Base-by-base conservation (phyloP, 1,139 yeast species). In the Spencermartinsiella ligniputridi region DNA sequence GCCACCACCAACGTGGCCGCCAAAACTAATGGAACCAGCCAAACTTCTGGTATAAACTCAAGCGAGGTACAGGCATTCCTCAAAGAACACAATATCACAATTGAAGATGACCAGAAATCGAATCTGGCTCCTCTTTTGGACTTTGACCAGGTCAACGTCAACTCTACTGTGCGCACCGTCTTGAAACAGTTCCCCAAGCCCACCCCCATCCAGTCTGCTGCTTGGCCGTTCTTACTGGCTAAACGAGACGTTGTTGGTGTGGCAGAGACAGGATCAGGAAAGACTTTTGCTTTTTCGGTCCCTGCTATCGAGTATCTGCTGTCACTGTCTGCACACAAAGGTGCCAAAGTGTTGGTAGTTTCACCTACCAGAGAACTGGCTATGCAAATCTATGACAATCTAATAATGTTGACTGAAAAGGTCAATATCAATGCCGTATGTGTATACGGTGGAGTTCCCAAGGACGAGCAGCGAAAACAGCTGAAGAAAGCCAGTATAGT, bases 341-440 rank as follows among this genome's bases (percentile, higher is more conserved):
- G 85, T 15, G 74, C 86, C 47, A 79, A 79, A 56, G 95, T 89
- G 3, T 74, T 94, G 51, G 88, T 86, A 50, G 82, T 92, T 44
- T 89, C 97, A 1, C 99, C 99, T 48, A 92, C 99, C 12, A 83
- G 99, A 72, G 99, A 92, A 68, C 75, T 92, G 61, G 97, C 98
- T 1, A 78, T 92, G 55, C 99, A 92, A 69, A 92, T 83, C 52
- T 84, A 81, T 63, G 97, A 90, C 62, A 89, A 88, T 66, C 72
- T 90, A 66, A 77, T 76, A 49, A 75, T 73, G 36, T 74, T 88
- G 54, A 81, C 94, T 22, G 74, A 73, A 35, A 75, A 74, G 37
- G 78, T 81, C 44, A 76, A 78, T 12, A 64, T 89, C 47, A 72
- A 79, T 48, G 83, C 94, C 60, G 89, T 85, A 40, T 90, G 96